Conservation (phyloP, 1,284 basidiomycete species). For the Microbotryum saponariae region DNA sequence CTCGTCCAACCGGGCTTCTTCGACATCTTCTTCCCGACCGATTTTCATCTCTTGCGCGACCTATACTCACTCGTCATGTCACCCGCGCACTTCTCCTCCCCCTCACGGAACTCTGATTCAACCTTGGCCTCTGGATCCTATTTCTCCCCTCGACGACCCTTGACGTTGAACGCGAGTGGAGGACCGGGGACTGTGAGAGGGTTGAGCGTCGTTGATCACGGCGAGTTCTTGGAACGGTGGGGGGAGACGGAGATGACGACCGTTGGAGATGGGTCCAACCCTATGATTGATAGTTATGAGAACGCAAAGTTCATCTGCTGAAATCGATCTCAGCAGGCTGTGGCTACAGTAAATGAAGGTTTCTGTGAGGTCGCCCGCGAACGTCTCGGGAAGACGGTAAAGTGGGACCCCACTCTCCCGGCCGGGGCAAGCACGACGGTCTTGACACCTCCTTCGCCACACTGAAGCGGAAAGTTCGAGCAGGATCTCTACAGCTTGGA, state of each 20-base stretch:
- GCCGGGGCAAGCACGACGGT: too few species aligned
- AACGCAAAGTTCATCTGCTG: conserved; percentile 52
- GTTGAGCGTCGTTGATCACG: conserved; percentile 71
- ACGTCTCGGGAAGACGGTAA: too few species aligned
- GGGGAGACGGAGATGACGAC: conserved; percentile 61
- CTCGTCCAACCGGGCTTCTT: conserved; percentile 94
- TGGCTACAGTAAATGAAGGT: background rate
- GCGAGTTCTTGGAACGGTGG: conserved; percentile 74
- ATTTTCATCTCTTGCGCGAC: conserved; percentile 75
- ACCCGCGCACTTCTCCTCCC: conserved; percentile 34
- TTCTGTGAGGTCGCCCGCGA: too few species aligned
- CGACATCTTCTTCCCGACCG: conserved; percentile 98
- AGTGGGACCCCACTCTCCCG: too few species aligned
- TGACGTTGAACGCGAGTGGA: background rate
- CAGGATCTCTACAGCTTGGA: too few species aligned
- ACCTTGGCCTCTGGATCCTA: conserved; percentile 36
- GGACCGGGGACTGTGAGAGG: conserved; percentile 3
- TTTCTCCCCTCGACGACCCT: conserved; percentile 42
- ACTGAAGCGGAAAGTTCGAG: too few species aligned
- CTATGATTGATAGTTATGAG: conserved; percentile 74
- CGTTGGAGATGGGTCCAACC: conserved; percentile 72
- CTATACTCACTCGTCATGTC: conserved; percentile 74
- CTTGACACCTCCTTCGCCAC: too few species aligned
- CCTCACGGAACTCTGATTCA: conserved; percentile 51
- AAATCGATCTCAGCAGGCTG: background rate